phyloP scores from a whole-genome alignment of 345 rosid species.

The Citropsis articulata region DNA sequence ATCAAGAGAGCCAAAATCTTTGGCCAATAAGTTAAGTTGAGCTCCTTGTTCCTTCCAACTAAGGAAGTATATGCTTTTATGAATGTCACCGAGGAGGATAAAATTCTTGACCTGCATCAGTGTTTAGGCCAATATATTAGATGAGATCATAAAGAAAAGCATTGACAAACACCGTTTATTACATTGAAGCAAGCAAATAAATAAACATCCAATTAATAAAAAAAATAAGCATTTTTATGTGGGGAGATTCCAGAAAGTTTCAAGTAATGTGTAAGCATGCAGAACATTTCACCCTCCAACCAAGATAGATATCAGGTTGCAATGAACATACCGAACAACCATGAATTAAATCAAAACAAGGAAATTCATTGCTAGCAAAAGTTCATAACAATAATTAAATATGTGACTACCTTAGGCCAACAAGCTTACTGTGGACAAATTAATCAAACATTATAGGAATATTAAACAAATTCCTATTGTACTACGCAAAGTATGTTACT shows the following conservation, averaged over 20 bases:
- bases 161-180: not conserved
- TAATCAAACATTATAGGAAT: too few relatives aligned
- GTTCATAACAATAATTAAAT: too few relatives aligned
- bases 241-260: not conserved
- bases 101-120: slow-evolving; percentile 85
- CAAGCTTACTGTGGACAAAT: too few relatives aligned
- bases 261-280: not conserved
- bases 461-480: too few relatives aligned
- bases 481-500: too few relatives aligned
- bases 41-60: slow-evolving; percentile 99
- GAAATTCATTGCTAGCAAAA: too few relatives aligned
- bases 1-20: slow-evolving; percentile 94
- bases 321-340: too few relatives aligned
- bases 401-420: too few relatives aligned
- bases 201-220: not conserved
- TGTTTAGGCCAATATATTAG: not conserved
- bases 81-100: slow-evolving; percentile 87
- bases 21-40: slow-evolving; percentile 87
- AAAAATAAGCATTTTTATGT: not conserved
- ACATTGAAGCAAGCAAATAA: not conserved
- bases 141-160: slow-evolving; percentile 8
- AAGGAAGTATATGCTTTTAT: slow-evolving; percentile 91
- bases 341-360: too few relatives aligned
- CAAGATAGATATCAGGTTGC: not conserved
- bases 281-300: not conserved